phyloP scores from a whole-genome alignment of 129 eudicot genomes.

The Pittosporum tobira region DNA sequence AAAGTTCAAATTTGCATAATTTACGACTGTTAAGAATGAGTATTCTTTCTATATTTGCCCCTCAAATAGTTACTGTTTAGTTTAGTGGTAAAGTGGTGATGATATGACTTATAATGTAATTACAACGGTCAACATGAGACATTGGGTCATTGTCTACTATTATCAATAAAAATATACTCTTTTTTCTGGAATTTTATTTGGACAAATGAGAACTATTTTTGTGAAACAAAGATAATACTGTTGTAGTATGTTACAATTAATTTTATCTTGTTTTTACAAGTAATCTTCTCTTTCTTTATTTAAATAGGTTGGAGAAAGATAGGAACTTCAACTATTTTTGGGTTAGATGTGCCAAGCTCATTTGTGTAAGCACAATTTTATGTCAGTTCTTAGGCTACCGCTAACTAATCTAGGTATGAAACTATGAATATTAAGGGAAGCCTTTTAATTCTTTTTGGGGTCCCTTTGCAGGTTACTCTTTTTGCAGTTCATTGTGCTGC shows the following conservation, averaged over 20 bases:
- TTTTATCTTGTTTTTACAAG: not conserved
- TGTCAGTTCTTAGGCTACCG: not conserved
- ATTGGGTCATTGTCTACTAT: too few relatives aligned
- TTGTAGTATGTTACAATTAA: not conserved
- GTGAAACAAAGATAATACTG: not conserved
- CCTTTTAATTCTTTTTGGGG: not conserved
- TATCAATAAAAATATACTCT: too few relatives aligned
- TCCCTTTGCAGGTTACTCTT: slow-evolving; percentile 61
- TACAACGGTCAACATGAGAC: too few relatives aligned
- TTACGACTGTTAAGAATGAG: too few relatives aligned
- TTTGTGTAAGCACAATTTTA: slow-evolving; percentile 50
- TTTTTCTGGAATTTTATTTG: not conserved
- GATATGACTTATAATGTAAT: too few relatives aligned
- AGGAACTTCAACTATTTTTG: slow-evolving; percentile 86
- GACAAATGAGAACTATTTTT: not conserved
- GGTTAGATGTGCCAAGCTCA: slow-evolving; percentile 88
- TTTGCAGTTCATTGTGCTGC: slow-evolving; percentile 86
- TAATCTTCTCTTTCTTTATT: slow-evolving; percentile 10
- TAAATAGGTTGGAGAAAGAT: slow-evolving; percentile 85
- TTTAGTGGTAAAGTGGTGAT: too few relatives aligned
- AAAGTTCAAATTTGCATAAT: too few relatives aligned
- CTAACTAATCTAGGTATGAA: too few relatives aligned
- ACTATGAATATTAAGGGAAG: not conserved
- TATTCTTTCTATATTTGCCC: too few relatives aligned
- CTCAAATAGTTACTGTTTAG: too few relatives aligned